Base-by-base conservation (phyloP, 176 grass and related monocot species). In the Avena eriantha region DNA sequence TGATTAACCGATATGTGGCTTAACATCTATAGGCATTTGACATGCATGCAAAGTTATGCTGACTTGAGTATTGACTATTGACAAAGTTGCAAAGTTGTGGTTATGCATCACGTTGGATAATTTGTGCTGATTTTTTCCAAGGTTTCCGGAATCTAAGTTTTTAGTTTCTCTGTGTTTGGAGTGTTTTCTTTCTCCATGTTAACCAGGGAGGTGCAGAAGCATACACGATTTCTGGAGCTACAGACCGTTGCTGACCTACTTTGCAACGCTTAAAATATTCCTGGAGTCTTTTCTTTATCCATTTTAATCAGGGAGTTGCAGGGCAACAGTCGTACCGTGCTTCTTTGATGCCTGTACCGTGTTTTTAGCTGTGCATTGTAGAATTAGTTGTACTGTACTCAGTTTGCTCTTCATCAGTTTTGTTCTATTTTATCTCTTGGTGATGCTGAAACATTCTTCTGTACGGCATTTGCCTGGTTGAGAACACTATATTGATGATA, bases 121-220 rank as follows among this genome's bases (percentile, higher is more conserved):
- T 39, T 79, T 77, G 36, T 67, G 39, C 83, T 26, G 8, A 66
- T 50, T 76, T 67, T 83, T 18, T 26, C 77, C 7, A 13, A 50
- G 69, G 39, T 71, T 24, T 6, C 8, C 53, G 54, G 41, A 59
- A 60, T 34, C 15, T 68, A 83, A 43, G 43, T 63, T 33, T 71
- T 71, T 48, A 39, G 36, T 74, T 68, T 29, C 21, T 77, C 23
- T 66, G 26, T 76, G 59, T 89, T 57, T 68, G 77, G 69, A 48
- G 50, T 21, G 26, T 29, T 70, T 49, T 88, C 50, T 61, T 78
- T 78, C 51, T 59, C 22, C 60, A 58, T 86, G n/a, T 77, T 69
- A 50, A 83, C 63, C 83, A 82, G 70, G 59, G 68, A 77, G 77
- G 26, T 60, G 69, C 77, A 85, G 78, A 83, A 76, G 60, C 69